These are phyloP conservation scores for Kodamaea leandrae DNA, from an alignment of 805 yeast species.

Conservation along the genomic window DNA sequence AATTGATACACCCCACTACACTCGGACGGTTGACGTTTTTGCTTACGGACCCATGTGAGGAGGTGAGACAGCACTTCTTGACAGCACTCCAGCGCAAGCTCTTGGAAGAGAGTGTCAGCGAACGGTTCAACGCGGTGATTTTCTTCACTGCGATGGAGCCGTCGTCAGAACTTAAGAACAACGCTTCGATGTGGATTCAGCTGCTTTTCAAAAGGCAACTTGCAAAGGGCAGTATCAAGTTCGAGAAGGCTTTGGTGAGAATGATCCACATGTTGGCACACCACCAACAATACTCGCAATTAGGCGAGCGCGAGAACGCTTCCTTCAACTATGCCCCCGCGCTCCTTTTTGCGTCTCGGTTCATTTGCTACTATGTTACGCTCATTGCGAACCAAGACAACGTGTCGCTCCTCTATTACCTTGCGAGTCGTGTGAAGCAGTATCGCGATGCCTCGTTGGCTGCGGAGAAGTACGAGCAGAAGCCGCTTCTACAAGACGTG, in stretches of 20 bases:
- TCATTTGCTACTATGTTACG: slow-evolving; percentile 58
- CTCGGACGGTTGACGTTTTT: slow-evolving; percentile 54
- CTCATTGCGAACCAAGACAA: slow-evolving; percentile 63
- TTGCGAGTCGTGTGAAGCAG: slow-evolving; percentile 77
- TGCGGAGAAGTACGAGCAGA: slow-evolving; percentile 25
- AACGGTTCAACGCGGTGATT: slow-evolving; percentile 61
- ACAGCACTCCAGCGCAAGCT: slow-evolving; percentile 49
- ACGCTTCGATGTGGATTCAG: slow-evolving; percentile 67
- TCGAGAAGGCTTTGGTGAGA: slow-evolving; percentile 68
- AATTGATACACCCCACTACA: slow-evolving; percentile 50
- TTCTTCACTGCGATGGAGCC: slow-evolving; percentile 82
- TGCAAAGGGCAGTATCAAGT: slow-evolving; percentile 40
- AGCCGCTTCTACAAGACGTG: slow-evolving; percentile 21
- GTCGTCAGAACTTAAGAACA: slow-evolving; percentile 43
- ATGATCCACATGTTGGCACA: slow-evolving; percentile 71
- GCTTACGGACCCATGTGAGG: slow-evolving; percentile 62
- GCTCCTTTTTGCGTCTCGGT: slow-evolving; percentile 53
- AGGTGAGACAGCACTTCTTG: slow-evolving; percentile 55
- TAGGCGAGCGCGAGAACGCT: slow-evolving; percentile 22
- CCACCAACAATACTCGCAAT: slow-evolving; percentile 60
- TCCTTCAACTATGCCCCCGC: slow-evolving; percentile 37
- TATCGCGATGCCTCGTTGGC: slow-evolving; percentile 56
- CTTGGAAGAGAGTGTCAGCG: slow-evolving; percentile 53
- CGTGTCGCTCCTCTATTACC: slow-evolving; percentile 67
- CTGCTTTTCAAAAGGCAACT: slow-evolving; percentile 48